A percentile compares a stretch with the other conserved stretches of the same genome.
phyloP scores from a whole-genome alignment of 2,329 filamentous ascomycete species.

The Calonectria leucothoes region DNA sequence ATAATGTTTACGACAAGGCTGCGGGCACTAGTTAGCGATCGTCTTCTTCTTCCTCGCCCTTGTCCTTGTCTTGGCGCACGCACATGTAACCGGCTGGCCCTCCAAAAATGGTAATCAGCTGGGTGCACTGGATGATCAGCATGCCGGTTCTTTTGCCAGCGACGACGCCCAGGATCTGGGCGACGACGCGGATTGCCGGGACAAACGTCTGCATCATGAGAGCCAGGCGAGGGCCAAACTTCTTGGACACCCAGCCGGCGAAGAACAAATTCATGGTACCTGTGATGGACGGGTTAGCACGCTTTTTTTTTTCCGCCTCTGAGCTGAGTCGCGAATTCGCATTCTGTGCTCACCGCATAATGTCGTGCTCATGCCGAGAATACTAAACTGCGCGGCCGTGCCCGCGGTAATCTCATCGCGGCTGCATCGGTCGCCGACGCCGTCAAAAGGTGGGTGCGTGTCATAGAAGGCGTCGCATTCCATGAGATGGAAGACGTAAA shows the following conservation, averaged over 20 bases:
- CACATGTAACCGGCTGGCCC: constrained; percentile 76
- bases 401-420: constrained; percentile 72
- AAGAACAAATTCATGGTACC: constrained; percentile 64
- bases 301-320: background rate
- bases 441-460: constrained; percentile 62
- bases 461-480: constrained; percentile 77
- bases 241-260: constrained; percentile 74
- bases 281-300: background rate
- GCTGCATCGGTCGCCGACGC: constrained; percentile 65
- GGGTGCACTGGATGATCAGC: constrained; percentile 73
- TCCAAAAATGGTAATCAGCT: constrained; percentile 75
- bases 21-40: background rate
- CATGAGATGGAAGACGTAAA: constrained; percentile 79
- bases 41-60: background rate
- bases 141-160: constrained; percentile 73
- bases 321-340: accelerated
- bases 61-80: background rate
- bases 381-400: constrained; percentile 72
- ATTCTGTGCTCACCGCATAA: constrained; percentile 64
- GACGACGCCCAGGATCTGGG: constrained; percentile 74
- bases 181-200: constrained; percentile 70
- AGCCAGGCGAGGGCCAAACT: constrained; percentile 71
- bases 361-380: constrained; percentile 75
- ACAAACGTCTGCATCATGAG: constrained; percentile 73
- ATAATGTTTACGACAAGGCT: constrained; percentile 75